Base-by-base conservation (phyloP, 345 rosid genomes). In the Raphanus sativus region DNA sequence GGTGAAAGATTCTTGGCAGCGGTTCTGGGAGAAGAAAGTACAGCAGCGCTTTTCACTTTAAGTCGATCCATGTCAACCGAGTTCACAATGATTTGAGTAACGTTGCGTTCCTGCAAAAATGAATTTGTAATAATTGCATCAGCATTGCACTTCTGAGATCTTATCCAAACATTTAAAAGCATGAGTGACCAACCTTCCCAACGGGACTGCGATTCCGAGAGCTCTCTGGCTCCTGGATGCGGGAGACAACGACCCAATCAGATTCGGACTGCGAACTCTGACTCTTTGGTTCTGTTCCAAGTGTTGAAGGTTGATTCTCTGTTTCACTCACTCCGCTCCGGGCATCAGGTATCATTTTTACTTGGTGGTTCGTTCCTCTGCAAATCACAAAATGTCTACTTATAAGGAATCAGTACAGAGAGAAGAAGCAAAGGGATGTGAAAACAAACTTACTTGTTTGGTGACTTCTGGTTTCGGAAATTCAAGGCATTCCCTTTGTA, bases 351-450 rank as follows among this genome's bases (percentile, higher is more conserved):
- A 81, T 76, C 55, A 36, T 77, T 84, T 85, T 88, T 55, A 76
- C 77, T 81, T 66, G 87, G 42, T 76, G 89, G 74, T 75, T 84
- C 85, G 83, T 90, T 63, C 86, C 88, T 73, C 94, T 89, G 77
- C 62, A 77, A 65, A 77, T 8, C 29, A 62, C 38, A 69, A 52
- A 16, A 38, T 29, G 62, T 40, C 59, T 5, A n/a, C 38, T 68
- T 64, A 68, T 61, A 5, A 62, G 38, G 29, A 68, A 34, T 17
- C 40, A 50, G 58, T 55, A 34, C 77, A 55, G 17, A 59, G 2
- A 34, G 69, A 25, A 61, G 71, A 73, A 67, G 52, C 60, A 70
- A 62, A 25, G 60, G n/a, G 30, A 32, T 38, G 26, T 3, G 2
- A 48, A 42, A 62, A 34, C 26, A 68, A 67, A 30, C 71, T 74